These are phyloP conservation scores for Spongospora subterranea DNA, from an alignment of 208 protist genomes.

Conservation along the genomic window DNA sequence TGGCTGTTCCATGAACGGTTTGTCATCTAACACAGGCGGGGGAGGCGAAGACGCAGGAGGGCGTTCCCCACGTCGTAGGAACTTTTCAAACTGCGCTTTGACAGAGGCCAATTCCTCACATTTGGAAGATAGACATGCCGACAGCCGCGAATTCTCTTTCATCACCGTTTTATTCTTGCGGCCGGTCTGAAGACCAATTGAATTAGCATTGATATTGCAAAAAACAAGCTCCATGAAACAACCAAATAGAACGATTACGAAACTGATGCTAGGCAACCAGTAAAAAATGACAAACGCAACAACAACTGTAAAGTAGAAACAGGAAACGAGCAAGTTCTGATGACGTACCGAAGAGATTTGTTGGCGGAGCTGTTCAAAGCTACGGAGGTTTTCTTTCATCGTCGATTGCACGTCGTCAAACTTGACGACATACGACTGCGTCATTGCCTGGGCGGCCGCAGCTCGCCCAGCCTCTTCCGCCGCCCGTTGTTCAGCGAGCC, in stretches of 20 bases:
- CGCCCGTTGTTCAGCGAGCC: neutral
- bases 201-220: too few species aligned
- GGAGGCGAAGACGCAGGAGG: too few species aligned
- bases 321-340: neutral
- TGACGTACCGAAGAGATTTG: too few species aligned
- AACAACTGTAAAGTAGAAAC: neutral
- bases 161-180: neutral
- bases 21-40: too few species aligned
- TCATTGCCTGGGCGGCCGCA: neutral
- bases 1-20: too few species aligned
- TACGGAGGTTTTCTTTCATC: neutral
- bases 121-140: neutral
- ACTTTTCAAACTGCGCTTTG: neutral
- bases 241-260: too few species aligned
- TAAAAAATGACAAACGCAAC: neutral
- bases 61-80: neutral
- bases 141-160: neutral
- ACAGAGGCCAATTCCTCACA: neutral
- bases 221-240: neutral
- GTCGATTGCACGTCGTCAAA: neutral
- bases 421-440: neutral
- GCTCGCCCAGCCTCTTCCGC: neutral
- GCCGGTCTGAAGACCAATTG: neutral
- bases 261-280: neutral
- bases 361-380: neutral